phyloP scores from a whole-genome alignment of 2,329 filamentous ascomycete species.

The Fusarium hostae region DNA sequence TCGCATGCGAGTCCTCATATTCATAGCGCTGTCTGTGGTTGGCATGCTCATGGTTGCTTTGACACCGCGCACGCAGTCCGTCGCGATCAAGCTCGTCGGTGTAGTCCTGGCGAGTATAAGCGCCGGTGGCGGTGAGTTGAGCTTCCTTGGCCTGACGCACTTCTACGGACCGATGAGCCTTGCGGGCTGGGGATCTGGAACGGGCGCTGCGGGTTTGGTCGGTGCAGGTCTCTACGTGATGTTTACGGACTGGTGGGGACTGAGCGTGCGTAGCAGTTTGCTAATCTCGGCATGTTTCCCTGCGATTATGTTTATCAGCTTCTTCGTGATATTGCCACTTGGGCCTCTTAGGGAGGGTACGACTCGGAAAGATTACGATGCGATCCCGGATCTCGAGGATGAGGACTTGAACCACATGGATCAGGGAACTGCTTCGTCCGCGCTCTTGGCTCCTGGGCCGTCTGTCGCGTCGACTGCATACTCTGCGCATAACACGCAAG shows the following conservation, averaged over 20 bases:
- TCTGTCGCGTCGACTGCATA: conserved; percentile 55
- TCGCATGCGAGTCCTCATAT: conserved; percentile 75
- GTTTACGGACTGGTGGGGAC: conserved; percentile 81
- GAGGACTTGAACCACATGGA: conserved; percentile 52
- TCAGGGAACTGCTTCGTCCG: conserved; percentile 57
- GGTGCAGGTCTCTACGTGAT: conserved; percentile 90
- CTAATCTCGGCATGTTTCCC: conserved; percentile 84
- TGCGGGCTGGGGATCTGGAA: conserved; percentile 92
- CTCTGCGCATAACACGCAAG: conserved; percentile 45
- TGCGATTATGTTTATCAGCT: conserved; percentile 83
- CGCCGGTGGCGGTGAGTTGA: conserved; percentile 88
- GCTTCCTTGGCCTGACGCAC: conserved; percentile 90
- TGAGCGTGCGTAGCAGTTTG: conserved; percentile 79
- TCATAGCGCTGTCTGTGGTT: conserved; percentile 78
- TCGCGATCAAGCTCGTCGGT: conserved; percentile 81
- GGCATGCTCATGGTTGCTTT: conserved; percentile 93
- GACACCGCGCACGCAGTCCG: conserved; percentile 73
- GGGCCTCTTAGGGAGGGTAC: conserved; percentile 67
- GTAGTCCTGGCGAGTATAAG: conserved; percentile 87
- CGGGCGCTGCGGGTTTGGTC: conserved; percentile 86
- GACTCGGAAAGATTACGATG: conserved; percentile 63
- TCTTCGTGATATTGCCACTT: conserved; percentile 82
- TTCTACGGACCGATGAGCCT: conserved; percentile 90
- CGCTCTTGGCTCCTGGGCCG: conserved; percentile 60
- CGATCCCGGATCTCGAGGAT: conserved; percentile 57